Base-by-base conservation (phyloP, 495 filamentous ascomycete species). In the Penicillium goetzii region DNA sequence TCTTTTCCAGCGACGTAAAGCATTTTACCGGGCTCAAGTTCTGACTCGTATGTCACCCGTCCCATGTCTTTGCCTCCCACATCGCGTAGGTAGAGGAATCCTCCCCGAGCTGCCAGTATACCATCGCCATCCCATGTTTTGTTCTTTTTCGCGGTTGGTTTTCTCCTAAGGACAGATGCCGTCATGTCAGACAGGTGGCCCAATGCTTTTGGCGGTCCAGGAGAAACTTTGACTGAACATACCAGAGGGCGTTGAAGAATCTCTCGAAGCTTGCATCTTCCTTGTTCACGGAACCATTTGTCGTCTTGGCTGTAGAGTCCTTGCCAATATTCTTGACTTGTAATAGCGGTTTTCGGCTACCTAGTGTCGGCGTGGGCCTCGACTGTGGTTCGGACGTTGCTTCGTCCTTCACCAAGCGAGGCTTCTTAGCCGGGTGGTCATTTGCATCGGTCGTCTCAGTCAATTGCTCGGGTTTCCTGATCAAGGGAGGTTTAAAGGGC, bases 61-160 rank as follows among this genome's bases (percentile, higher is more conserved):
- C 90, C 91, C 81, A 91, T 84, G 14, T 90, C 86, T 72, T 82
- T 85, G 10, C 90, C 90, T 1, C 83, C 83, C 10, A 85, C 72
- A 72, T 92, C 88, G 58, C 87, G 82, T 8, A 94, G 77, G 58
- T 76, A 77, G 14, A 86, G 89, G 67, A 83, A 84, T 7, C 89
- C 88, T 17, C 77, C 79, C 0, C 74, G 69, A 2, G 88, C 78
- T 3, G 81, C 75, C 12, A 94, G 78, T 8, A 92, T 80, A 3
- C 90, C 90, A 72, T 94, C 90, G n/a, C 91, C 90, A 73, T 93
- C 90, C 88, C 91, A 94, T 17, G 89, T 92, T 71, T 93, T 94
- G 76, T 93, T 85, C 75, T 93, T 94, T 72, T 92, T 94, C 15
- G 77, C 81, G 0, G 88, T 92, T 54, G 85, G 87, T 71, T 90